These are phyloP conservation scores for Tulasnella sp. DNA, from an alignment of 768 basidiomycete species.

Conservation along the genomic window DNA sequence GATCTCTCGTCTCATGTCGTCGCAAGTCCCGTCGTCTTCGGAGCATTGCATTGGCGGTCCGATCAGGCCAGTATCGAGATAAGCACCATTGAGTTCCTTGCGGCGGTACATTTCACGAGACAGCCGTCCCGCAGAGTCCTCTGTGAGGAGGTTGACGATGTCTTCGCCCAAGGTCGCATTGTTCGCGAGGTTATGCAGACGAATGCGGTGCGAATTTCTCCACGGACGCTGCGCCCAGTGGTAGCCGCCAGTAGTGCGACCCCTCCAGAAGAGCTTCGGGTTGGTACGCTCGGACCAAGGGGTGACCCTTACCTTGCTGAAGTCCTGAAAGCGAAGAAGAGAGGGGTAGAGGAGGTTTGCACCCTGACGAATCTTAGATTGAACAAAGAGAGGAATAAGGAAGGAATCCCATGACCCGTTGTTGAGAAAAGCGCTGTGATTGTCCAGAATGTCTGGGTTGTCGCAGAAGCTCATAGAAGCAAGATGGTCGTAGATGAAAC, in stretches of 20 bases:
- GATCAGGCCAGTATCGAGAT: conserved; percentile 26
- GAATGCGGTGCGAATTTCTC: conserved; percentile 7
- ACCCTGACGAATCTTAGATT: conserved; percentile 17
- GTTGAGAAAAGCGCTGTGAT: conserved; percentile 1
- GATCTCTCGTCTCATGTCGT: conserved; percentile 25
- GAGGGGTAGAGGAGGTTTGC: conserved; percentile 9
- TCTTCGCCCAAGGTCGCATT: not conserved
- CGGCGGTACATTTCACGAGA: conserved; percentile 3
- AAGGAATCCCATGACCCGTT: not conserved
- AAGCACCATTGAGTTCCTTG: conserved; percentile 22
- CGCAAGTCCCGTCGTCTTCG: conserved; percentile 27
- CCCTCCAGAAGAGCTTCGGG: conserved; percentile 6
- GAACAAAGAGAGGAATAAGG: conserved; percentile 16
- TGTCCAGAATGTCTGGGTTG: conserved; percentile 3
- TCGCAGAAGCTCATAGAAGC: not conserved
- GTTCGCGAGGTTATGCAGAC: conserved; percentile 8
- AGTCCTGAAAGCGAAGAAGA: not conserved
- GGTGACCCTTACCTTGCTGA: not conserved
- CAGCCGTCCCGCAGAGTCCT: not conserved
- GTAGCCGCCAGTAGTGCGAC: not conserved
- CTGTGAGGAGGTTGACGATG: not conserved
- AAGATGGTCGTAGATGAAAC: not conserved
- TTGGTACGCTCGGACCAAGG: conserved; percentile 4
- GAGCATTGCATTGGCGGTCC: conserved; percentile 25
- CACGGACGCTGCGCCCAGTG: not conserved